Evolutionary conservation across 805 yeast species (phyloP).

Genomic region (Sugiyamaella floridensis): DNA sequence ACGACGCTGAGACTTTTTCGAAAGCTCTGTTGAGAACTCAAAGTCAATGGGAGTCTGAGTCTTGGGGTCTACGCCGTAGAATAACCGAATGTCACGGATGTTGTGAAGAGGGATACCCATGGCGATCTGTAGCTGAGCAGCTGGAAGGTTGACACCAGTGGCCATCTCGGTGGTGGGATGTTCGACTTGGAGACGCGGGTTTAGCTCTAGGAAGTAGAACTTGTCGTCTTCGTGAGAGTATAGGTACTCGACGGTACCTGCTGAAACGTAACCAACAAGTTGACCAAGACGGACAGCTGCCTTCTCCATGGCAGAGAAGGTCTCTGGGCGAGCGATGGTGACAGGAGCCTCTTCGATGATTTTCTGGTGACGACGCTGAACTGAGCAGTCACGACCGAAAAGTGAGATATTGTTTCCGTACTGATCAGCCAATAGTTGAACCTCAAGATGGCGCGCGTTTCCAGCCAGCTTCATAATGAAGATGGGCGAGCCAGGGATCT

Average conservation of each 20-base stretch:
- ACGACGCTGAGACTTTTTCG: conserved; percentile 73
- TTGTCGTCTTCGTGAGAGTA: conserved; percentile 92
- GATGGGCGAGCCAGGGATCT: conserved; percentile 98
- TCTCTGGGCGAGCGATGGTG: conserved; percentile 79
- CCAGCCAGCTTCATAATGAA: conserved; percentile 98
- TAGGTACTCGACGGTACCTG: conserved; percentile 97
- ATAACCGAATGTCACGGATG: conserved; percentile 83
- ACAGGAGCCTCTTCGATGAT: conserved; percentile 99
- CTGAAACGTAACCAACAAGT: conserved; percentile 96
- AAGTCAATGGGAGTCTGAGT: conserved; percentile 86
- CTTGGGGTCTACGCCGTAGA: conserved; percentile 95
- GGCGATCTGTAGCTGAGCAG: conserved; percentile 97
- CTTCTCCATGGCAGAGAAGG: conserved; percentile 86
- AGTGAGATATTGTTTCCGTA: conserved; percentile 95
- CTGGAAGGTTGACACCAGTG: conserved; percentile 95
- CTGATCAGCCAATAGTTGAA: conserved; percentile 95
- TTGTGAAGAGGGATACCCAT: conserved; percentile 99
- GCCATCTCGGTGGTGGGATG: conserved; percentile 99
- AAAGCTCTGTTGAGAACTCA: conserved; percentile 66
- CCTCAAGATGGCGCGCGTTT: conserved; percentile 96
- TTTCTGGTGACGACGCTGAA: conserved; percentile 98
- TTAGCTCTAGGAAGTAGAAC: conserved; percentile 91
- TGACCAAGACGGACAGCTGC: conserved; percentile 97
- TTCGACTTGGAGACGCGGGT: conserved; percentile 98
- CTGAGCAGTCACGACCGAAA: conserved; percentile 99